Evolutionary conservation across 192 early-diverging fungal genomes (phyloP), one percentile per base, ranked within the genome.

Genomic region (Backusella sp.): DNA sequence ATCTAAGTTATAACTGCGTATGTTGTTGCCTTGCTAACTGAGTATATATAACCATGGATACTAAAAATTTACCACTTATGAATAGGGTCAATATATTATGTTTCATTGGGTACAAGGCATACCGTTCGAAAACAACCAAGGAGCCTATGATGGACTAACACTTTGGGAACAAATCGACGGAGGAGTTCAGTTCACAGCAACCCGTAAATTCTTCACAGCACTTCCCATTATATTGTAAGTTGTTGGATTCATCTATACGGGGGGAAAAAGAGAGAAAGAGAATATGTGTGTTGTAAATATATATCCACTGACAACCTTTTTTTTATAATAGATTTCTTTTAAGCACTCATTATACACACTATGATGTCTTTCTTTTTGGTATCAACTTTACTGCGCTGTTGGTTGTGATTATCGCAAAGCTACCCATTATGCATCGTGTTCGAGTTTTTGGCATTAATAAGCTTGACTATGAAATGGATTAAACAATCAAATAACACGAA

Each of bases 91-190:
- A n/a, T 98, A 96, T 84, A 88, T 99, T 77, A 96, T 98, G 95
- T 99, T 99, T 83, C 98, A 99, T 84, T 94, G 94, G 88, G 90
- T 99, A 67, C 92, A 93, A 65, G 96, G 97, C n/a, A 94, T 94
- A 23, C 98, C 98, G 42, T 99, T 97, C 77, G 92, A 94, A 76
- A 89, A 96, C 36, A 93, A 95, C 78, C 95, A 97, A 84, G 95
- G 95, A 65, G 96, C 95, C 4, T 97, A 94, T 73, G 94, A 96
- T 79, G 93, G 93, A 68, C 81, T 97, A 49, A 99, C 97, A 21
- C 88, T 99, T 56, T 99, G 98, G 98, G 97, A 99, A 83, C 98
- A 99, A 86, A 97, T 99, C 80, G 98, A 99, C 86, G 92, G 96
- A 74, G 97, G 97, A 41, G 94, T 92, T 66, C 95, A 98, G 77